Evolutionary conservation across 768 basidiomycete species (phyloP).

Genomic region (Favolaschia claudopus): DNA sequence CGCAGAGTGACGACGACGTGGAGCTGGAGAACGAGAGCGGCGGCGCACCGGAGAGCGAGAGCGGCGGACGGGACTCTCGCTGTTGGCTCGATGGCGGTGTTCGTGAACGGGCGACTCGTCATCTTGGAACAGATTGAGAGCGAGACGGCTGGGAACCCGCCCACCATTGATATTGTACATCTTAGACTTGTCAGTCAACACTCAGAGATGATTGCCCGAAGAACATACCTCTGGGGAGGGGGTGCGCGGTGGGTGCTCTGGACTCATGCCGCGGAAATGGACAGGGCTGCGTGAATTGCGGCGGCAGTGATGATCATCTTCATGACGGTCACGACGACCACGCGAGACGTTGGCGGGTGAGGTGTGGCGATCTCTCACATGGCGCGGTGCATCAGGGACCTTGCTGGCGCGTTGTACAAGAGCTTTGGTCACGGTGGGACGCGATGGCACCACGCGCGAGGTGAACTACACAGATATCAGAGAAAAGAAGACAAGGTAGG

Average conservation of each 20-base stretch:
- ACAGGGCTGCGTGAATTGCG: background rate
- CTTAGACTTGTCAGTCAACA: background rate
- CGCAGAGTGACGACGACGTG: too few relatives aligned
- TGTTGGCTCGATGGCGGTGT: background rate
- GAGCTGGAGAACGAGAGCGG: too few relatives aligned
- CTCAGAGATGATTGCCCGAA: background rate
- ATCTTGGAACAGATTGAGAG: background rate
- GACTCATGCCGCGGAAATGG: background rate
- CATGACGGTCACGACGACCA: background rate
- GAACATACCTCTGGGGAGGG: too few relatives aligned
- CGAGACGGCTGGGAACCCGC: background rate
- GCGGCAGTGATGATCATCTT: background rate
- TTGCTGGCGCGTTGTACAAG: conserved; percentile 7
- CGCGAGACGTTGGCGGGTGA: background rate
- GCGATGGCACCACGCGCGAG: background rate
- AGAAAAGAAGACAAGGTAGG: too few relatives aligned
- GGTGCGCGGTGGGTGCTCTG: background rate
- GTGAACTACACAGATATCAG: too few relatives aligned
- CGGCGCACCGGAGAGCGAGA: background rate
- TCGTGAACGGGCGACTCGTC: too few relatives aligned
- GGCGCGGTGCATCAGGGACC: background rate
- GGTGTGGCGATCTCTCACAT: background rate
- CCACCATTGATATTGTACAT: conserved; percentile 11
- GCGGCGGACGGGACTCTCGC: background rate
- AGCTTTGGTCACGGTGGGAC: conserved; percentile 4